Base-by-base conservation (phyloP, 176 grass and related monocot species). In the Zizania latifolia region DNA sequence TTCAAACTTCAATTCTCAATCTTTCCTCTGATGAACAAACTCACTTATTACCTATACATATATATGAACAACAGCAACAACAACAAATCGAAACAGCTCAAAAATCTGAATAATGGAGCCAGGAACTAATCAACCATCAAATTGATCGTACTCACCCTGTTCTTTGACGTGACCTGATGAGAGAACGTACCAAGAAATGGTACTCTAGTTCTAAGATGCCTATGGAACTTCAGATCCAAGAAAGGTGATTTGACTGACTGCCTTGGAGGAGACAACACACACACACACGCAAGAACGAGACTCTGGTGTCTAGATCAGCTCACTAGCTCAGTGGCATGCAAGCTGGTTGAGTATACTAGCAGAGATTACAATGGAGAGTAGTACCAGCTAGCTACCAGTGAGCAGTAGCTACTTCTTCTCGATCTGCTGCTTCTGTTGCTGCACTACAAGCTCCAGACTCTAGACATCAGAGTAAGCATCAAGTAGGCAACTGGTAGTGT, bases 401-500 rank as follows among this genome's bases (percentile, higher is more conserved):
- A 53, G n/a, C 48, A 53, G 48, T 53, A 22, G 85, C 51, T 74
- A 61, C 80, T 50, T n/a, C 46, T 50, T n/a, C 46, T 50, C n/a
- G n/a, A n/a, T 8, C 46, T 50, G 3, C 43, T 45, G 15, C 45
- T 50, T 15, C 1, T 51, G 43, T 4, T 34, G 75, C 69, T 79
- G 69, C 69, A 84, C 86, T 83, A 84, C 81, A 38, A 24, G 55
- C 76, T 88, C 86, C 86, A 87, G 81, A 84, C 86, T 84, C 86
- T 65, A 88, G 86, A 70, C 81, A 63, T 81, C 81, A 88, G 81
- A 88, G 86, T 88, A 69, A 76, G 70, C 27, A 30, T 23, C 70
- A 64, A 15, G 21, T 75, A 80, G 76, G 2, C 23, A 62, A 65
- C 55, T 27, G 24, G 36, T 15, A 84, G 76, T 76, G 76, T 88